Percentiles rank a stretch among this genome's conserved stretches.
These are phyloP conservation scores for Solanum hybrid DNA, from an alignment of 305 asterid species.

Conservation along the genomic window DNA sequence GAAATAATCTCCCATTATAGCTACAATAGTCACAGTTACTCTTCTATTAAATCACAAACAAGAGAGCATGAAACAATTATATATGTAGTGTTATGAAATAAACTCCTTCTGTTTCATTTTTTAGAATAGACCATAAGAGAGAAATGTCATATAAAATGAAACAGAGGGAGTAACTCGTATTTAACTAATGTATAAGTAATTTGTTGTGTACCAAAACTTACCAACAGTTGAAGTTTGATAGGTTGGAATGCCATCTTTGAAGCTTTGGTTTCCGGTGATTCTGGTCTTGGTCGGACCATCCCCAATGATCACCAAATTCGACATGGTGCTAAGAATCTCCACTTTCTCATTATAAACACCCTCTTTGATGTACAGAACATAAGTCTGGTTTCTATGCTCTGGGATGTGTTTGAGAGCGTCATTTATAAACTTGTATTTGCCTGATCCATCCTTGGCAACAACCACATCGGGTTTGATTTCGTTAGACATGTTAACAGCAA, in stretches of 20 bases:
- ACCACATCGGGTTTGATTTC: constrained; percentile 22
- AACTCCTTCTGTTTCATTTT: neutral
- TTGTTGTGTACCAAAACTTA: constrained; percentile 4
- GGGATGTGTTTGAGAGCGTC: constrained; percentile 44
- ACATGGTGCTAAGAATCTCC: constrained; percentile 1
- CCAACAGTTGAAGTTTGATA: constrained; percentile 37
- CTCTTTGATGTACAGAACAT: constrained; percentile 39
- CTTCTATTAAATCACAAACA: neutral
- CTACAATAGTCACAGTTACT: constrained; percentile 24
- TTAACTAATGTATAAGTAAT: neutral
- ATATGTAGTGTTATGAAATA: neutral
- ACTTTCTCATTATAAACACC: constrained; percentile 48
- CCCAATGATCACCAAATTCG: constrained; percentile 37
- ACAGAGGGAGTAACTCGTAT: neutral
- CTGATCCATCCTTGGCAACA: constrained; percentile 59
- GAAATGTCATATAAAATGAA: neutral
- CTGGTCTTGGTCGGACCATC: constrained; percentile 49
- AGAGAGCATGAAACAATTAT: neutral
- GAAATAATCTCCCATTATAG: constrained; percentile 60
- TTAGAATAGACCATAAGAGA: neutral
- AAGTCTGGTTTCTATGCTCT: constrained; percentile 10
- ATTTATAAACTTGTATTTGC: constrained; percentile 30
- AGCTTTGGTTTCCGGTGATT: constrained; percentile 34
- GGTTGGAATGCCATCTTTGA: constrained; percentile 24
- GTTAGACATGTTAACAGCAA: neutral